Conservation (phyloP, 2,329 filamentous ascomycete species). For the Cytospora piceae region DNA sequence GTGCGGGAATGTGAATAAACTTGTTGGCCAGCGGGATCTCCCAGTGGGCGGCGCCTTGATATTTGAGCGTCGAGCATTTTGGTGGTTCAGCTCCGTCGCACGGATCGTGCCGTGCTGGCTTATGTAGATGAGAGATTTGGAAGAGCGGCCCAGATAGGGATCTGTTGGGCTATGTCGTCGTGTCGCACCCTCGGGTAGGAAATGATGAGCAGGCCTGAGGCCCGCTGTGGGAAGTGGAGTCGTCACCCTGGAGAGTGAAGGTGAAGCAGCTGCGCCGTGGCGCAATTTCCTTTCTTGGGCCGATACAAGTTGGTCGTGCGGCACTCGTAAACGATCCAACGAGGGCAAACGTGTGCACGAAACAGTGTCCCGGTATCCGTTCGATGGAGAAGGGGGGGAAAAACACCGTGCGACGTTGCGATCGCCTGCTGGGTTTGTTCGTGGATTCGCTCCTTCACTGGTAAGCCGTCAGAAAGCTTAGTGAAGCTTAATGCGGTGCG, state of each 20-base stretch:
- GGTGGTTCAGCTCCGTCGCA: slow-evolving; percentile 20
- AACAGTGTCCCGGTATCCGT: slow-evolving; percentile 12
- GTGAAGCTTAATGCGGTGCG: slow-evolving; percentile 5
- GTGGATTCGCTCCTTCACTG: not conserved
- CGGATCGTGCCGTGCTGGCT: slow-evolving; percentile 15
- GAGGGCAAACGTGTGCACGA: slow-evolving; percentile 18
- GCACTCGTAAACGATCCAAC: slow-evolving; percentile 18
- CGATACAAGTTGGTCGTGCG: slow-evolving; percentile 11
- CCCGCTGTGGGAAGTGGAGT: slow-evolving; percentile 27
- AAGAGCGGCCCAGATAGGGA: slow-evolving; percentile 19
- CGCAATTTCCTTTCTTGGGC: slow-evolving; percentile 18
- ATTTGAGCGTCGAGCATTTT: slow-evolving; percentile 41
- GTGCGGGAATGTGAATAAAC: slow-evolving; percentile 58
- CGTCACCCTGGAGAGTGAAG: slow-evolving; percentile 22
- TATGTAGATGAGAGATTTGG: slow-evolving; percentile 16
- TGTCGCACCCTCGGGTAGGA: slow-evolving; percentile 28
- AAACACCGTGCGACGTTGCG: slow-evolving; percentile 16
- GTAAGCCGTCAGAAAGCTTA: slow-evolving; percentile 9
- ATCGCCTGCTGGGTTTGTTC: not conserved
- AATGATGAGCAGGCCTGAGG: slow-evolving; percentile 28
- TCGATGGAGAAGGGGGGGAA: not conserved
- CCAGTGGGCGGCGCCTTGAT: slow-evolving; percentile 36
- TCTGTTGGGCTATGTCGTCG: slow-evolving; percentile 28
- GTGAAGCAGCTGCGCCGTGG: slow-evolving; percentile 28
- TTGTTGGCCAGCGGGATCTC: slow-evolving; percentile 34